Percentiles rank a stretch among this genome's conserved stretches.
Conservation (phyloP, 2,329 filamentous ascomycete species). For the Ceratocystis variospora region DNA sequence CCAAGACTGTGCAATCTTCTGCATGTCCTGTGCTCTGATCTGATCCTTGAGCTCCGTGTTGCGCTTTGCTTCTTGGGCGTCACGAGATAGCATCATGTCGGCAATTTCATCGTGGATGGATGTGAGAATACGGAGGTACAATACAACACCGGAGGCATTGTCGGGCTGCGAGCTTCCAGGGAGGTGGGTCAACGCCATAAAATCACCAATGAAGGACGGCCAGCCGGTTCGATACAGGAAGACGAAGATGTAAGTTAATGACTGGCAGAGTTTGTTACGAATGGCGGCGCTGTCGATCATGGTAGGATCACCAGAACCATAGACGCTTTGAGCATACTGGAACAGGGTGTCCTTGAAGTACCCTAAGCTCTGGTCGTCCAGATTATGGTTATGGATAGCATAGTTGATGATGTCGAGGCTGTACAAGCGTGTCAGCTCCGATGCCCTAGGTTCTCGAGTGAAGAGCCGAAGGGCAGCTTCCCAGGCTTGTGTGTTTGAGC, state of each 20-base stretch:
- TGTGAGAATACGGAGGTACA: conserved; percentile 78
- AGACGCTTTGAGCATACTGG: conserved; percentile 64
- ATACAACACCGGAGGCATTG: conserved; percentile 61
- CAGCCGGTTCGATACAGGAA: conserved; percentile 74
- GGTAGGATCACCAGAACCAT: conserved; percentile 45
- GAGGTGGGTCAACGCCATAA: conserved; percentile 58
- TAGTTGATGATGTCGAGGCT: conserved; percentile 89
- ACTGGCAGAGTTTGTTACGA: conserved; percentile 96
- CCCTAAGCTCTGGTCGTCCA: conserved; percentile 57
- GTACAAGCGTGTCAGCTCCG: conserved; percentile 76
- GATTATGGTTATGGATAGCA: conserved; percentile 64
- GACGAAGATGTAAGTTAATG: conserved; percentile 84
- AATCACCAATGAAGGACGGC: conserved; percentile 83
- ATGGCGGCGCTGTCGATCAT: conserved; percentile 58
- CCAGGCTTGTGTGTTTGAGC: conserved; percentile 73
- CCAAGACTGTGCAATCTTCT: conserved; percentile 80
- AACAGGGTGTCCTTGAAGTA: conserved; percentile 72
- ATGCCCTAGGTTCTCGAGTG: conserved; percentile 57
- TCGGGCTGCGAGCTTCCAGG: conserved; percentile 46
- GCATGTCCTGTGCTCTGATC: conserved; percentile 72
- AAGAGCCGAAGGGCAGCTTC: conserved; percentile 81
- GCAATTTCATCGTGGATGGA: conserved; percentile 96
- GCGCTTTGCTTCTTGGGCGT: conserved; percentile 64
- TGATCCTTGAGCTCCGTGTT: conserved; percentile 86
- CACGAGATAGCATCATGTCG: conserved; percentile 71